phyloP scores from a whole-genome alignment of 495 filamentous ascomycete species.

The Hypoxylon crocopeplum region DNA sequence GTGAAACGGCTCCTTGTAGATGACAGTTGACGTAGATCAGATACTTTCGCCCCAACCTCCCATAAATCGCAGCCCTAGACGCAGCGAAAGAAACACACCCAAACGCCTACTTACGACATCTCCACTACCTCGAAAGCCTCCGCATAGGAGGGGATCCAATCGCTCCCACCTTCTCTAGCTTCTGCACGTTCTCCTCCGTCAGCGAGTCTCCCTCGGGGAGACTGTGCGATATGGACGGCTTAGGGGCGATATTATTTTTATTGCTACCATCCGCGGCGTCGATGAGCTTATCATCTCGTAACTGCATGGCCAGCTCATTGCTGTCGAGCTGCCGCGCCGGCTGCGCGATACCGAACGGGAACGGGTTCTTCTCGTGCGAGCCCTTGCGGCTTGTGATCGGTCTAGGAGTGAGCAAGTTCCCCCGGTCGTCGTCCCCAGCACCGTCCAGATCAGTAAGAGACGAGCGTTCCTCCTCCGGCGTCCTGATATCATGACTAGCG shows the following conservation, averaged over 20 bases:
- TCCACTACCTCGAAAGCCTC: not conserved
- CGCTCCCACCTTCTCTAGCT: conserved; percentile 35
- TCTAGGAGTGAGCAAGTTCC: conserved; percentile 39
- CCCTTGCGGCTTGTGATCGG: conserved; percentile 22
- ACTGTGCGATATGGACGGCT: conserved; percentile 16
- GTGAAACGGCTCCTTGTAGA: no score
- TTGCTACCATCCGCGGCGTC: conserved; percentile 39
- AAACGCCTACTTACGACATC: no score
- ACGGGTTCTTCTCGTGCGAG: conserved; percentile 28
- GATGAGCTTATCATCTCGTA: conserved; percentile 48
- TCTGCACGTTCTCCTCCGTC: conserved; percentile 48
- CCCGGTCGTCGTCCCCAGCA: conserved; percentile 19
- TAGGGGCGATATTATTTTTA: conserved; percentile 8
- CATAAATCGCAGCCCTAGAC: no score
- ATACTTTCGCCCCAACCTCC: no score
- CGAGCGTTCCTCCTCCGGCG: conserved; percentile 17
- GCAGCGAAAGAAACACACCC: no score
- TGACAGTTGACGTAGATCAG: no score
- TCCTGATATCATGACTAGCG: conserved; percentile 8
- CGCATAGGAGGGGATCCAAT: conserved; percentile 13
- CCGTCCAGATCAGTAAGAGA: conserved; percentile 4
- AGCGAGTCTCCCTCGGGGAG: conserved; percentile 36
- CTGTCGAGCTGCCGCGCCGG: conserved; percentile 31
- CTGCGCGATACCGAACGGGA: conserved; percentile 31
- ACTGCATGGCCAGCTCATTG: conserved; percentile 41